These are phyloP conservation scores for Ustilago nuda DNA, from an alignment of 1,284 basidiomycete species.

Conservation along the genomic window DNA sequence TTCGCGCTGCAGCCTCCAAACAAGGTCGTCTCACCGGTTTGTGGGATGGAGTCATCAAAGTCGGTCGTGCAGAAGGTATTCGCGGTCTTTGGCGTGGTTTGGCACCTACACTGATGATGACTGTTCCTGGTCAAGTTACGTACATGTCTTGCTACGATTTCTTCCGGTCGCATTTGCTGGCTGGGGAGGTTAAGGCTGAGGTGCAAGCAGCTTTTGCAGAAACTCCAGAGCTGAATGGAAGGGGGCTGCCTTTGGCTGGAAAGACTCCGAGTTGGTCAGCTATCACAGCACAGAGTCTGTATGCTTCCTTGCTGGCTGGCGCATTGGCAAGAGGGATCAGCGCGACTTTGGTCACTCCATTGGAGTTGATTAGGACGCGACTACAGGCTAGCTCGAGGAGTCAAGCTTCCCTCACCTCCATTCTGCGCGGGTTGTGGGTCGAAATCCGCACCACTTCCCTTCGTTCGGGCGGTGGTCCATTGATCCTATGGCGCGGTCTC, in stretches of 20 bases:
- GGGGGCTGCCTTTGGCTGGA: constrained; percentile 16
- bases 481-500: constrained; percentile 87
- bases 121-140: constrained; percentile 88
- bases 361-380: constrained; percentile 93
- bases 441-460: constrained; percentile 50
- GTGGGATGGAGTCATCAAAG: constrained; percentile 65
- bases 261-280: constrained; percentile 39
- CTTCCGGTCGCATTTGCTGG: constrained; percentile 73
- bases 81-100: constrained; percentile 67
- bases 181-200: constrained; percentile 19
- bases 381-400: constrained; percentile 74
- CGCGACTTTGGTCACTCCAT: constrained; percentile 83
- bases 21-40: constrained; percentile 60
- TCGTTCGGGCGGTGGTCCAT: constrained; percentile 72
- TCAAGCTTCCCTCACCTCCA: constrained; percentile 40
- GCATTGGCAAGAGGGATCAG: constrained; percentile 83
- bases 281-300: constrained; percentile 53
- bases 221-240: constrained; percentile 18
- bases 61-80: constrained; percentile 60
- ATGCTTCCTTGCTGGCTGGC: constrained; percentile 83
- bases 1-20: constrained; percentile 41
- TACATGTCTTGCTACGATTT: constrained; percentile 98
- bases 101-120: constrained; percentile 74
- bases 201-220: constrained; percentile 24
- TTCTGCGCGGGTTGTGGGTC: constrained; percentile 49